Conservation (phyloP, 805 yeast species). For the Lipomyces chichibuensis region DNA sequence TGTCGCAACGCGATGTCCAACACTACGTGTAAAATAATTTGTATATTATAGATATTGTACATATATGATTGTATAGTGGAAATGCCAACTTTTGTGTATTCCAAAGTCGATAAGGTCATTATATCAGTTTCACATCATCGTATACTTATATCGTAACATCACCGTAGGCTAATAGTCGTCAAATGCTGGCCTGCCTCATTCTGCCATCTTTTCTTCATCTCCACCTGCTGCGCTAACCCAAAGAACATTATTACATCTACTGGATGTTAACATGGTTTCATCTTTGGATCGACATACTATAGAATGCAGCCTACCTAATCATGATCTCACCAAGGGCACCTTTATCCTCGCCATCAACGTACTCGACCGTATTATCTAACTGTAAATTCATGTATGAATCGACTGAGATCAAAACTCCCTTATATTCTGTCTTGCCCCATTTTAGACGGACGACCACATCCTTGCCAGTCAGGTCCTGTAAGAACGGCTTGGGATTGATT, state of each 20-base stretch:
- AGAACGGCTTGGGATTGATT: slow-evolving; percentile 86
- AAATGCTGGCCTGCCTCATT: background rate
- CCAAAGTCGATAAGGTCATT: background rate
- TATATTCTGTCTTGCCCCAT: slow-evolving; percentile 88
- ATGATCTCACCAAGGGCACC: slow-evolving; percentile 74
- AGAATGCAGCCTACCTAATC: slow-evolving; percentile 48
- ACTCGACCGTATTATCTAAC: slow-evolving; percentile 62
- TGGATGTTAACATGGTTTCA: background rate
- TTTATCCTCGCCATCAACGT: slow-evolving; percentile 52
- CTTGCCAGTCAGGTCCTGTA: slow-evolving; percentile 72
- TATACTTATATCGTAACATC: background rate
- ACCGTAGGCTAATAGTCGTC: background rate
- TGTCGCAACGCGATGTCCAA: slow-evolving; percentile 16
- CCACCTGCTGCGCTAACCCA: slow-evolving; percentile 51
- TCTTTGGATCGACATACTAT: background rate
- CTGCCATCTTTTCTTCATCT: slow-evolving; percentile 22
- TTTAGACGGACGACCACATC: slow-evolving; percentile 78
- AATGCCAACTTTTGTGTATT: slow-evolving; percentile 1
- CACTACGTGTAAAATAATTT: background rate
- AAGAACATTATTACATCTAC: slow-evolving; percentile 86
- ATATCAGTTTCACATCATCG: background rate
- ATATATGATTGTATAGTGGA: background rate
- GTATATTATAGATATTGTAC: slow-evolving; percentile 6
- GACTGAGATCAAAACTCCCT: slow-evolving; percentile 73
- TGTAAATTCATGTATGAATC: slow-evolving; percentile 94